Percentiles rank a stretch among this genome's conserved stretches.
Conservation (phyloP, 768 basidiomycete genomes). For the Boletellus sp. region DNA sequence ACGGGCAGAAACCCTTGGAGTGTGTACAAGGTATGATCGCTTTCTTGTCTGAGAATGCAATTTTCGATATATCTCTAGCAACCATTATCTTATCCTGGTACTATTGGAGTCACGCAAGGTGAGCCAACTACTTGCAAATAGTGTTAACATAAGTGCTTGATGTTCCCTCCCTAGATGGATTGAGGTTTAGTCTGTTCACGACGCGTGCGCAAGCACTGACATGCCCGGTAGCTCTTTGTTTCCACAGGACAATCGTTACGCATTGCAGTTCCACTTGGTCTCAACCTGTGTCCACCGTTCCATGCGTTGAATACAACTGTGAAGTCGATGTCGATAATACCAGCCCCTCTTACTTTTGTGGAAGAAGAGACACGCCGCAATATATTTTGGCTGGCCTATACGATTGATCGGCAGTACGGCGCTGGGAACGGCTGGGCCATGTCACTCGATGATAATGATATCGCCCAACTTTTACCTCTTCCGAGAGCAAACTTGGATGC, state of each 20-base stretch:
- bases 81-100: constrained; percentile 65
- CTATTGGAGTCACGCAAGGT: constrained; percentile 73
- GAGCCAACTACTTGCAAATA: constrained; percentile 13
- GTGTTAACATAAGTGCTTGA: background rate
- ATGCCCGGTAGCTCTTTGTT: constrained; percentile 49
- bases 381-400: constrained; percentile 70
- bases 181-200: constrained; percentile 43
- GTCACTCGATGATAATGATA: constrained; percentile 68
- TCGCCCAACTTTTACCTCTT: constrained; percentile 67
- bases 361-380: constrained; percentile 74
- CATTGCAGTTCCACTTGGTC: constrained; percentile 57
- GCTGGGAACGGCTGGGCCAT: constrained; percentile 70
- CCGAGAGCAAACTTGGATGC: constrained; percentile 56
- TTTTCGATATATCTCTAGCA: constrained; percentile 36
- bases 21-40: constrained; percentile 53
- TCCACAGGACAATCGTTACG: constrained; percentile 56
- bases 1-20: constrained; percentile 55
- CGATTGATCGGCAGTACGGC: constrained; percentile 62
- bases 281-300: constrained; percentile 67
- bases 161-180: constrained; percentile 52
- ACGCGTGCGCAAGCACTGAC: constrained; percentile 4
- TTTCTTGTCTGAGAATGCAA: background rate
- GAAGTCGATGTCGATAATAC: constrained; percentile 55
- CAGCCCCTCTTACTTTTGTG: constrained; percentile 53
- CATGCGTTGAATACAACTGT: constrained; percentile 58